Percentiles rank a stretch among this genome's conserved stretches.
These are phyloP conservation scores for Puccinia novopanici DNA, from an alignment of 1,284 basidiomycete species.

Conservation along the genomic window DNA sequence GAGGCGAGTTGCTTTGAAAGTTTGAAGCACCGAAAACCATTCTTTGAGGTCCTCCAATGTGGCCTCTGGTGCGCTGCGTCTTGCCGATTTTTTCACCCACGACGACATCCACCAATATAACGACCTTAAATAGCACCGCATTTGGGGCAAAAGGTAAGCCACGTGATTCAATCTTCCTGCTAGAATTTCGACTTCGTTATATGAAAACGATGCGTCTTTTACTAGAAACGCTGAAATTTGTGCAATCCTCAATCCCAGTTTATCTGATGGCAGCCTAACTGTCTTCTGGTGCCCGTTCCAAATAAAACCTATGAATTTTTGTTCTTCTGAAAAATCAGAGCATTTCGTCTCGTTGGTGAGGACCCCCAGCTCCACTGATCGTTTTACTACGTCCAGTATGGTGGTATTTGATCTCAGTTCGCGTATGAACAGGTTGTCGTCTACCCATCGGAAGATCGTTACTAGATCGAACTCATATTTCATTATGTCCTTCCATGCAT, in stretches of 20 bases:
- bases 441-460: no score
- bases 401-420: not conserved
- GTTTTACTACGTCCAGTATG: not conserved
- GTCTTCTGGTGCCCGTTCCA: not conserved
- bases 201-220: not conserved
- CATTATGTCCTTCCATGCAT: no score
- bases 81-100: no score
- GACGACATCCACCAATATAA: no score
- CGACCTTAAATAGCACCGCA: not conserved
- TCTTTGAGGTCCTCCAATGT: no score
- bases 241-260: not conserved
- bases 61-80: no score
- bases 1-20: no score
- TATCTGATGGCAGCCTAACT: not conserved
- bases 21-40: no score
- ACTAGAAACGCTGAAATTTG: conserved; percentile 2
- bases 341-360: no score
- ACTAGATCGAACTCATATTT: no score
- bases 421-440: no score
- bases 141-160: not conserved
- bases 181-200: not conserved
- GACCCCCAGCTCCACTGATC: not conserved
- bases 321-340: no score
- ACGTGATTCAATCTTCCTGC: conserved; percentile 11
- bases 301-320: conserved; percentile 11